Evolutionary conservation across 805 yeast species (phyloP).

Genomic region (Metschnikowia reukaufii): DNA sequence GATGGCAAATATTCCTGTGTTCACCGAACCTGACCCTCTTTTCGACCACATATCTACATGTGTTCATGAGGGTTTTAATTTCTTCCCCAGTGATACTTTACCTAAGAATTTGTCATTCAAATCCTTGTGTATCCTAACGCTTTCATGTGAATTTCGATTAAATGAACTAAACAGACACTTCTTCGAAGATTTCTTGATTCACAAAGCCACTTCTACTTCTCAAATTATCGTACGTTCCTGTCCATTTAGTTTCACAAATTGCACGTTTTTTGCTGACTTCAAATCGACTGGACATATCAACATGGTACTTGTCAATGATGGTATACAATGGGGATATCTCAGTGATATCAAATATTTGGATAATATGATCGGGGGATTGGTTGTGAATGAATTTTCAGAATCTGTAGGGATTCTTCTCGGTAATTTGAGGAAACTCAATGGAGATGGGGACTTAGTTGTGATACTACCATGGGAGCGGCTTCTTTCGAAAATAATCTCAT

Average conservation of each 20-base stretch:
- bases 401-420: slow-evolving; percentile 23
- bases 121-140: background rate
- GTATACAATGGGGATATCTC: slow-evolving; percentile 25
- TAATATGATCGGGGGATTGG: slow-evolving; percentile 47
- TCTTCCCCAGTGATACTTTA: slow-evolving; percentile 13
- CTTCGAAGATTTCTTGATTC: background rate
- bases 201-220: background rate
- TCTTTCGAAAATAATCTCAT: background rate
- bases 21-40: slow-evolving; percentile 4
- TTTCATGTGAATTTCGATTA: background rate
- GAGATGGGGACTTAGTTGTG: slow-evolving; percentile 46
- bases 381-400: slow-evolving; percentile 12
- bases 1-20: background rate
- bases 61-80: slow-evolving; percentile 9
- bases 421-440: slow-evolving; percentile 37
- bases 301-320: slow-evolving; percentile 20
- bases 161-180: background rate
- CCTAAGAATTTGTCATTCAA: background rate
- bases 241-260: slow-evolving; percentile 17
- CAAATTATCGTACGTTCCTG: slow-evolving; percentile 7
- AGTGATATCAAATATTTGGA: slow-evolving; percentile 45
- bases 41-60: slow-evolving; percentile 4
- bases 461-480: slow-evolving; percentile 29
- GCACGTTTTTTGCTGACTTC: slow-evolving; percentile 15
- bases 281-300: slow-evolving; percentile 19